Percentiles rank a stretch among this genome's conserved stretches.
Evolutionary conservation across 352 stramenopile genomes (phyloP).

Genomic region (Phytophthora megakarya): DNA sequence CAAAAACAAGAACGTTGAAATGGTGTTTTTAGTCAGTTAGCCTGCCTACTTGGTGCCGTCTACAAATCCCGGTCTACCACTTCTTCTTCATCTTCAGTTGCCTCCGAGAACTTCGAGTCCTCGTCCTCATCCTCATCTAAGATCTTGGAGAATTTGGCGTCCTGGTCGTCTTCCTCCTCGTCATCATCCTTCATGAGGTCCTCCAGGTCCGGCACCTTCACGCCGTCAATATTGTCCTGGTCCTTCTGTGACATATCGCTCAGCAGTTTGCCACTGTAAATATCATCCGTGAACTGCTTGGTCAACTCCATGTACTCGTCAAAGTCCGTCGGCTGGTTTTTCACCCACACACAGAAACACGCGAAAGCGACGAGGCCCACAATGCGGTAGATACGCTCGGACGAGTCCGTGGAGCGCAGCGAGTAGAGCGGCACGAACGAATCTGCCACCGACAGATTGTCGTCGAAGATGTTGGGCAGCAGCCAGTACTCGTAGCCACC

Average conservation of each 20-base stretch:
- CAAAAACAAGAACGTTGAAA: constrained; percentile 35
- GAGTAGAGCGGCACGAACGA: constrained; percentile 98
- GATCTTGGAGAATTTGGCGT: constrained; percentile 81
- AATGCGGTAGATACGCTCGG: constrained; percentile 96
- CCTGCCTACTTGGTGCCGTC: constrained; percentile 32
- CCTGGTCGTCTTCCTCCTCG: constrained; percentile 75
- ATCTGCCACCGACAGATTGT: constrained; percentile 96
- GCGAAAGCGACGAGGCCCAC: constrained; percentile 92
- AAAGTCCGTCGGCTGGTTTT: constrained; percentile 99
- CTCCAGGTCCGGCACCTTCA: constrained; percentile 90
- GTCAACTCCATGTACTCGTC: constrained; percentile 98
- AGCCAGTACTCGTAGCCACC: constrained; percentile 98
- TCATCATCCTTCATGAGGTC: constrained; percentile 87
- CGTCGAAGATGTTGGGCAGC: constrained; percentile 99
- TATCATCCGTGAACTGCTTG: constrained; percentile 99
- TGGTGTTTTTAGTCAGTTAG: constrained; percentile 25
- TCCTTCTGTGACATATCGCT: constrained; percentile 98
- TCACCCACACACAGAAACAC: constrained; percentile 97
- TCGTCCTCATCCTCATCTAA: constrained; percentile 79
- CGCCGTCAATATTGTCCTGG: constrained; percentile 98
- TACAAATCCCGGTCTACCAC: constrained; percentile 74
- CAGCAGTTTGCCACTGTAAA: constrained; percentile 98
- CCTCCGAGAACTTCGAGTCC: constrained; percentile 38
- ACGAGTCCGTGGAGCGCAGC: constrained; percentile 75
- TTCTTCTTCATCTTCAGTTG: constrained; percentile 42